These are phyloP conservation scores for Hypoxylon rubiginosum DNA, from an alignment of 2,329 filamentous ascomycete species.

Conservation along the genomic window DNA sequence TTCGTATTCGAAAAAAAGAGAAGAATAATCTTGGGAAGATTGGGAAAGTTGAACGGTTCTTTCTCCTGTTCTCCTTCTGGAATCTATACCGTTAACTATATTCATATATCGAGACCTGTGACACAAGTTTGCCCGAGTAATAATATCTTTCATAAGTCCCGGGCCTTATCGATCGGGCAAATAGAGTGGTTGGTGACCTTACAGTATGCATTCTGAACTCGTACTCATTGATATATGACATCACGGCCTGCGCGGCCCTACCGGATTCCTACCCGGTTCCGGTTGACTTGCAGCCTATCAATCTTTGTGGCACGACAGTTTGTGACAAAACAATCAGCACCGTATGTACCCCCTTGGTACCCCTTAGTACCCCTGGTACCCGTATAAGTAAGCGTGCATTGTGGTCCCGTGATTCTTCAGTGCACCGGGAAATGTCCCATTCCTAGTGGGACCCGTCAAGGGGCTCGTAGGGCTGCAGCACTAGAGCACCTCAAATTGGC, in stretches of 20 bases:
- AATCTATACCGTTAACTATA: not conserved
- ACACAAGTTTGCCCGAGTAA: constrained; percentile 1
- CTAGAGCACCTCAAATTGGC: not conserved
- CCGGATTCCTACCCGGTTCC: not conserved
- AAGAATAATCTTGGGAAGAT: not conserved
- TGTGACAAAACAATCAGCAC: not conserved
- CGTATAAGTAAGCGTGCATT: not conserved
- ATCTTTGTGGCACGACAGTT: not conserved
- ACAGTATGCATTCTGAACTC: constrained; percentile 1
- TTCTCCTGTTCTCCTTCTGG: constrained; percentile 2
- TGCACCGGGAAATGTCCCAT: constrained; percentile 1
- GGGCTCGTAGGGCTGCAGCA: constrained; percentile 1
- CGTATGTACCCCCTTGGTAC: not conserved
- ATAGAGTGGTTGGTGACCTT: constrained; percentile 2
- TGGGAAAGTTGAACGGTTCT: not conserved
- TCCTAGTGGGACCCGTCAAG: not conserved
- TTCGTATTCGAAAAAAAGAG: no score
- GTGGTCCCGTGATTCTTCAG: not conserved
- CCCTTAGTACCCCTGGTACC: no score
- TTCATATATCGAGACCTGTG: constrained; percentile 2
- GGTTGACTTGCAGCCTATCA: not conserved
- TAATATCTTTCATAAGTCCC: not conserved
- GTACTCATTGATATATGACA: not conserved
- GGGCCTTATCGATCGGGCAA: constrained; percentile 1
- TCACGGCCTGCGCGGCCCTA: constrained; percentile 4